A percentile compares a stretch with the other conserved stretches of the same genome.
Conservation (phyloP, 306 rosid genomes). For the Cicer bijugum region DNA sequence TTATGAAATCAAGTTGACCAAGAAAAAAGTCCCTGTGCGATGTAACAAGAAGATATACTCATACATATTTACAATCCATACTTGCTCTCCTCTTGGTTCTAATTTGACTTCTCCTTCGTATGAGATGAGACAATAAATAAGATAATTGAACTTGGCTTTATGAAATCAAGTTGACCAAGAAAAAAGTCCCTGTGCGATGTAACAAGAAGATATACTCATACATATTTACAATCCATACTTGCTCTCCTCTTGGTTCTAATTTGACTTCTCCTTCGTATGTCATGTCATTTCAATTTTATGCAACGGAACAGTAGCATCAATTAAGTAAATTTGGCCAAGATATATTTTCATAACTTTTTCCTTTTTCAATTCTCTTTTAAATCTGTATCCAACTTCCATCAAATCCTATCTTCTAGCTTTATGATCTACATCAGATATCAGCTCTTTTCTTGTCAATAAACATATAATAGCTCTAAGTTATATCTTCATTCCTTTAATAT, state of each 20-base stretch:
- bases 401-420: neutral
- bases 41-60: slow-evolving; percentile 13
- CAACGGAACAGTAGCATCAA: slow-evolving; percentile 20
- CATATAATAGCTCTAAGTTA: slow-evolving; percentile 1
- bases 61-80: slow-evolving; percentile 24
- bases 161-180: slow-evolving; percentile 31
- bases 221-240: slow-evolving; percentile 26
- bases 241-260: slow-evolving; percentile 3
- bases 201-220: slow-evolving; percentile 5
- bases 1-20: slow-evolving; percentile 29
- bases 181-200: neutral
- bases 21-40: neutral
- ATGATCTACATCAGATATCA: slow-evolving; percentile 36
- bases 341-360: slow-evolving; percentile 27
- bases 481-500: slow-evolving; percentile 38
- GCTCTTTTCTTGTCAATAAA: slow-evolving; percentile 1
- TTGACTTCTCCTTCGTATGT: slow-evolving; percentile 2
- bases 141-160: slow-evolving; percentile 1
- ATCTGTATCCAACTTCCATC: slow-evolving; percentile 1
- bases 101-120: slow-evolving; percentile 4
- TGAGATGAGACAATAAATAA: slow-evolving; percentile 30
- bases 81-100: neutral
- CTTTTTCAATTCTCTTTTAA: slow-evolving; percentile 15
- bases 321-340: slow-evolving; percentile 26
- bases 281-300: slow-evolving; percentile 33